Percentiles rank a stretch among this genome's conserved stretches.
Evolutionary conservation across 2,329 filamentous ascomycete genomes (phyloP).

Genomic region (Neonectria neomacrospora): DNA sequence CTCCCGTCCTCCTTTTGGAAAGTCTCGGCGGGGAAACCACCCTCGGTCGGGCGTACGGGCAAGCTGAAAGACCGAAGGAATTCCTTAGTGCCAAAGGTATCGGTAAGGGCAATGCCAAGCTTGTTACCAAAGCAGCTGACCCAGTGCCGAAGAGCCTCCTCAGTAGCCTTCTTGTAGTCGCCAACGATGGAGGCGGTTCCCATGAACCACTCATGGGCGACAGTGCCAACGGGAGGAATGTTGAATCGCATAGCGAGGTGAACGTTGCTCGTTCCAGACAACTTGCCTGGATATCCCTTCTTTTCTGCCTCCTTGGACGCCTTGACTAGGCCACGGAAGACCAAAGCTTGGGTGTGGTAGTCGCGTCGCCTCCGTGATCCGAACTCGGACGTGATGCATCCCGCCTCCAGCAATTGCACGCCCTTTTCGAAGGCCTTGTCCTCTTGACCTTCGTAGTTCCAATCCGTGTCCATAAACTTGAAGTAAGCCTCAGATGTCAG

Average conservation of each 20-base stretch:
- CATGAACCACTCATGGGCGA: slow-evolving; percentile 99
- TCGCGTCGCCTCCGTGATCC: slow-evolving; percentile 89
- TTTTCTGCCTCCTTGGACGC: slow-evolving; percentile 77
- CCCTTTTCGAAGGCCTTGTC: slow-evolving; percentile 88
- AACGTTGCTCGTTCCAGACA: slow-evolving; percentile 94
- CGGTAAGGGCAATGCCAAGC: slow-evolving; percentile 89
- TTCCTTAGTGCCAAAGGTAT: slow-evolving; percentile 92
- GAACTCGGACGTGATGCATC: slow-evolving; percentile 93
- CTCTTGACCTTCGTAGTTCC: slow-evolving; percentile 88
- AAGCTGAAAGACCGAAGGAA: slow-evolving; percentile 88
- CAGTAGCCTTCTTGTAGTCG: slow-evolving; percentile 86
- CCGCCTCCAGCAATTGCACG: slow-evolving; percentile 77
- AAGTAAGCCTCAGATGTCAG: slow-evolving; percentile 97
- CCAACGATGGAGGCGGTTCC: slow-evolving; percentile 91
- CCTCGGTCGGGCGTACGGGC: slow-evolving; percentile 62
- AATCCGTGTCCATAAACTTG: slow-evolving; percentile 93
- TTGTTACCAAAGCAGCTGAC: slow-evolving; percentile 88
- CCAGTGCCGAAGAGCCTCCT: slow-evolving; percentile 88
- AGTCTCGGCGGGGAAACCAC: slow-evolving; percentile 55
- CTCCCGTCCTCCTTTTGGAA: slow-evolving; percentile 54
- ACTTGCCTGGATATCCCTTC: slow-evolving; percentile 74
- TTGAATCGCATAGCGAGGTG: slow-evolving; percentile 95
- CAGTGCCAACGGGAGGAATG: slow-evolving; percentile 85
- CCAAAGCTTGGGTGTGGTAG: slow-evolving; percentile 93
- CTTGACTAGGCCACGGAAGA: slow-evolving; percentile 85